These are phyloP conservation scores for Phoenix dactylifera DNA, from an alignment of 176 grass and related monocot genomes.

Conservation along the genomic window DNA sequence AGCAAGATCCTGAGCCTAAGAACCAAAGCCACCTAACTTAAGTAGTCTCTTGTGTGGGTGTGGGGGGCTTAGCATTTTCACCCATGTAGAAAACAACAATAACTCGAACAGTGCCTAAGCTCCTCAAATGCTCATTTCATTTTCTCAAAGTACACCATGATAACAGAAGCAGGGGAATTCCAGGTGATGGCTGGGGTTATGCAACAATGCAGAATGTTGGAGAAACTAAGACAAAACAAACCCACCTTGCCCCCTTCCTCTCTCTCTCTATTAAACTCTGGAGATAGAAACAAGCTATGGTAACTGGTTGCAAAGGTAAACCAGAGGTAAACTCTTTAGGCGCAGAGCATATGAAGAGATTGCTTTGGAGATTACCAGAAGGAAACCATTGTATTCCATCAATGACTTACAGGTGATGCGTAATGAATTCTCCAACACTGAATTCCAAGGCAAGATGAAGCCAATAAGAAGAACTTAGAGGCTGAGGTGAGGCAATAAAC, in stretches of 20 bases:
- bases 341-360: no score
- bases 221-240: slow-evolving; percentile 7
- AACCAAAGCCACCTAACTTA: no score
- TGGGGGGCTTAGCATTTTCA: background rate
- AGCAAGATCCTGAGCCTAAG: no score
- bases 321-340: background rate
- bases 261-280: background rate
- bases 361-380: background rate
- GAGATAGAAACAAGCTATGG: background rate
- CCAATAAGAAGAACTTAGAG: background rate
- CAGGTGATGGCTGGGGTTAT: background rate
- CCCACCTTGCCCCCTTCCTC: background rate
- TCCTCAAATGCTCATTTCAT: background rate
- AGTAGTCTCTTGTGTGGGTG: background rate
- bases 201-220: slow-evolving; percentile 1
- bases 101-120: background rate
- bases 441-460: background rate
- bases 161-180: background rate
- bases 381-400: background rate
- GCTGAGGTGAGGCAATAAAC: background rate
- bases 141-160: background rate
- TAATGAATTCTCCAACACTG: slow-evolving; percentile 1
- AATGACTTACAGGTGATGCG: background rate
- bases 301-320: background rate
- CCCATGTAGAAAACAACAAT: background rate